phyloP scores from a whole-genome alignment of 805 yeast genomes.

The Kregervanrija pseudodelftensis region DNA sequence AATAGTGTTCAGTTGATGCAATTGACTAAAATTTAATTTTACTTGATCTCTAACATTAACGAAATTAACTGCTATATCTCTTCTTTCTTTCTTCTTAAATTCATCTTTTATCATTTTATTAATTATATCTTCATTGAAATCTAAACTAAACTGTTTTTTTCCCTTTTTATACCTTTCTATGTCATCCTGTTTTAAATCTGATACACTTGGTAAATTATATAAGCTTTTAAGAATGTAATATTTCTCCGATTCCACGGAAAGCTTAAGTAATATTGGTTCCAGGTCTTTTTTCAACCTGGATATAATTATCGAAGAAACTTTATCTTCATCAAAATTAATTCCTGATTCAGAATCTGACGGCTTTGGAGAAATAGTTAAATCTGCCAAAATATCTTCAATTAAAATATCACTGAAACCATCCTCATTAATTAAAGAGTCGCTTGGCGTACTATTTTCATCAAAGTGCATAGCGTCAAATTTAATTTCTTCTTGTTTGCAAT shows the following conservation, averaged over 20 bases:
- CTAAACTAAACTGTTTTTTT: slow-evolving; percentile 5
- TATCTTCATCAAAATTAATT: slow-evolving; percentile 1
- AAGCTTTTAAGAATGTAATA: slow-evolving; percentile 18
- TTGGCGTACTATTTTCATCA: not conserved
- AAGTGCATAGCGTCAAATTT: not conserved
- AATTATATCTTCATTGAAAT: slow-evolving; percentile 9
- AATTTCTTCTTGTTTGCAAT: not conserved
- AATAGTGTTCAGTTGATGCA: slow-evolving; percentile 8
- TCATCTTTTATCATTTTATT: slow-evolving; percentile 5
- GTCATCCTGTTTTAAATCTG: slow-evolving; percentile 14
- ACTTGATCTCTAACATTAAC: slow-evolving; percentile 8
- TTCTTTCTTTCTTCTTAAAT: not conserved
- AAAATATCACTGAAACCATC: slow-evolving; percentile 1
- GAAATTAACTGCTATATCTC: not conserved
- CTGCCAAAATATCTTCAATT: slow-evolving; percentile 1
- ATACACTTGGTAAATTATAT: slow-evolving; percentile 23
- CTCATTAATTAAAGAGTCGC: not conserved
- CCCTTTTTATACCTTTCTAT: slow-evolving; percentile 2
- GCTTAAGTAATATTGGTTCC: slow-evolving; percentile 15
- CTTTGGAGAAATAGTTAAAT: not conserved
- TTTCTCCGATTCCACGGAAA: slow-evolving; percentile 16
- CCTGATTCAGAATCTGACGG: not conserved
- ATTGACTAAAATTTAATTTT: slow-evolving; percentile 8
- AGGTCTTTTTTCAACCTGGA: slow-evolving; percentile 16
- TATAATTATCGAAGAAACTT: slow-evolving; percentile 7